phyloP scores from a whole-genome alignment of 176 grass and related monocot species.

The Cenchrus purpureus region DNA sequence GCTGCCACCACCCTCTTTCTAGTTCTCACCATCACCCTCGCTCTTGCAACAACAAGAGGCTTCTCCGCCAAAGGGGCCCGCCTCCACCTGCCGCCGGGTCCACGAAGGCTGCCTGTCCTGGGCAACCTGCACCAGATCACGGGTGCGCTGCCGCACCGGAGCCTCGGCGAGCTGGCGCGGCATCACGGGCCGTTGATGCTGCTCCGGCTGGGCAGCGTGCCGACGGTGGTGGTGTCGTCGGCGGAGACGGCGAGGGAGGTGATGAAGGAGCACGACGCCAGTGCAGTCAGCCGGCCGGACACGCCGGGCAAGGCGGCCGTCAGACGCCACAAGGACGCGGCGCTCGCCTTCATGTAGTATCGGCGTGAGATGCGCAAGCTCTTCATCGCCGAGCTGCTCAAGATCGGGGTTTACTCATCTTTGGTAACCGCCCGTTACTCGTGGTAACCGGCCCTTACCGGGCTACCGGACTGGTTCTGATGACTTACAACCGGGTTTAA shows the following conservation, averaged over 20 bases:
- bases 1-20: too few relatives aligned
- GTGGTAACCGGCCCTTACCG: too few relatives aligned
- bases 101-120: constrained; percentile 39
- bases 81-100: constrained; percentile 45
- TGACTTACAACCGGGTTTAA: too few relatives aligned
- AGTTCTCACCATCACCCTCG: too few relatives aligned
- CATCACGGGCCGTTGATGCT: constrained; percentile 46
- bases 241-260: constrained; percentile 52
- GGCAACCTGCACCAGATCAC: constrained; percentile 75
- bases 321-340: constrained; percentile 31
- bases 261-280: constrained; percentile 49
- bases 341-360: constrained; percentile 39
- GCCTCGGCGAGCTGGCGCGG: constrained; percentile 44
- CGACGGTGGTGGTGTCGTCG: constrained; percentile 56
- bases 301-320: constrained; percentile 18
- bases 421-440: too few relatives aligned
- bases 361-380: constrained; percentile 60
- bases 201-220: constrained; percentile 56
- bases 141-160: constrained; percentile 53
- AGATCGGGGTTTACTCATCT: too few relatives aligned
- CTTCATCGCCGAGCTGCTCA: constrained; percentile 41
- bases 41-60: too few relatives aligned
- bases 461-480: too few relatives aligned
- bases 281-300: constrained; percentile 49
- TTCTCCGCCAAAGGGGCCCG: too few relatives aligned